Evolutionary conservation across 805 yeast genomes (phyloP), one percentile per base, ranked within the genome.

Genomic region (Metschnikowia gelsemii): DNA sequence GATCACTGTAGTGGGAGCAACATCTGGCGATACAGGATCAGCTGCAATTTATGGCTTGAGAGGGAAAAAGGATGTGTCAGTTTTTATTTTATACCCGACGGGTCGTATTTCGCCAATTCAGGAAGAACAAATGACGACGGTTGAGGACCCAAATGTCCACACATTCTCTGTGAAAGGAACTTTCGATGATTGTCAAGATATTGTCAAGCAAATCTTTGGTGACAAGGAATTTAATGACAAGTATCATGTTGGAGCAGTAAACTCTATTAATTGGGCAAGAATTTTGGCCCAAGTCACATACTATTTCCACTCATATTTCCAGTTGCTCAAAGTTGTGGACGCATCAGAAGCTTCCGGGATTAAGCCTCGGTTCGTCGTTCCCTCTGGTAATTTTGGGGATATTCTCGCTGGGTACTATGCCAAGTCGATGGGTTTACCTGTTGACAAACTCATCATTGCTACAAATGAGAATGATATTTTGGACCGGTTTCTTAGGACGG

Each of bases 211-310:
- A 58, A 82, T 91, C 47, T 93, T 93, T 64, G 93, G 91, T 47
- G 99, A 93, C 63, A 69, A 63, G 39, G 88, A 84, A 50, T 93
- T 93, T 75, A 93, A 93, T 68, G 77, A 75, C 51, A 84, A 81
- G 63, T 86, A 90, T 70, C 96, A 90, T 59, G 84, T 93, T 44
- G 99, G 98, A 55, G 99, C 99, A 13, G 96, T 93, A 47, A 93
- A 93, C 71, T 90, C 98, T 35, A 93, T 93, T 64, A 93, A 93
- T 75, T 93, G 99, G 99, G 98, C 99, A 7, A 82, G 99, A 70
- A 93, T 93, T 54, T 76, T 93, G 56, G 97, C 99, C 30, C 99
- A 93, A 72, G 91, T 89, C 63, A 90, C 99, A 17, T 93, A 93
- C 70, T 93, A 93, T 72, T 93, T 90, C 75, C 81, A 86, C 65